Percentiles rank a stretch among this genome's conserved stretches.
Evolutionary conservation across 108 stramenopile species (phyloP).

Genomic region (Fragilaria radians): DNA sequence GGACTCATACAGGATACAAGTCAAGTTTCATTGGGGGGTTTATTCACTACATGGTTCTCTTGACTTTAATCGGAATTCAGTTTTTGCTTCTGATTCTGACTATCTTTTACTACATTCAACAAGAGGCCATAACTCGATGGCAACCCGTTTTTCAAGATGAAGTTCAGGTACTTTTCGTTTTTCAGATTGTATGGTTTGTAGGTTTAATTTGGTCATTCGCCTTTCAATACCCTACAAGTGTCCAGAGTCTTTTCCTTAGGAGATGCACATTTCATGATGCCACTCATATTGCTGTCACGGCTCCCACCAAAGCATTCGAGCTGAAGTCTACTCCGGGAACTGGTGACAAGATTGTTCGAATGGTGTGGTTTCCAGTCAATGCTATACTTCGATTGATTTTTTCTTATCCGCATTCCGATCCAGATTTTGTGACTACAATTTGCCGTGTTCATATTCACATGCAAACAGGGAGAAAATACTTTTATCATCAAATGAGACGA

Average conservation of each 20-base stretch:
- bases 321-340: background rate
- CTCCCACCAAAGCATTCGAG: conserved; percentile 10
- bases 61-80: conserved; percentile 23
- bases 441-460: too few relatives aligned
- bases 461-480: too few relatives aligned
- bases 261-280: conserved; percentile 36
- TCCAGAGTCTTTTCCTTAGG: conserved; percentile 32
- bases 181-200: conserved; percentile 20
- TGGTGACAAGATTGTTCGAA: background rate
- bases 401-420: background rate
- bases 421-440: too few relatives aligned
- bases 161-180: conserved; percentile 41
- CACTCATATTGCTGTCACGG: conserved; percentile 39
- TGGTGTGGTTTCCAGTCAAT: background rate
- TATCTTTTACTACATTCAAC: conserved; percentile 32
- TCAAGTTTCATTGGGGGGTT: conserved; percentile 27
- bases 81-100: conserved; percentile 24
- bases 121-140: conserved; percentile 14
- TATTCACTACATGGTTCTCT: conserved; percentile 29
- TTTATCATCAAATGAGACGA: conserved; percentile 37
- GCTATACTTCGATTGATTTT: too few relatives aligned
- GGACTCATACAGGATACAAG: conserved; percentile 48
- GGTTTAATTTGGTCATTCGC: conserved; percentile 32
- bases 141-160: conserved; percentile 36
- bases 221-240: conserved; percentile 40